Base-by-base conservation (phyloP, 1,139 yeast species). In the Yamadazyma atlantica region DNA sequence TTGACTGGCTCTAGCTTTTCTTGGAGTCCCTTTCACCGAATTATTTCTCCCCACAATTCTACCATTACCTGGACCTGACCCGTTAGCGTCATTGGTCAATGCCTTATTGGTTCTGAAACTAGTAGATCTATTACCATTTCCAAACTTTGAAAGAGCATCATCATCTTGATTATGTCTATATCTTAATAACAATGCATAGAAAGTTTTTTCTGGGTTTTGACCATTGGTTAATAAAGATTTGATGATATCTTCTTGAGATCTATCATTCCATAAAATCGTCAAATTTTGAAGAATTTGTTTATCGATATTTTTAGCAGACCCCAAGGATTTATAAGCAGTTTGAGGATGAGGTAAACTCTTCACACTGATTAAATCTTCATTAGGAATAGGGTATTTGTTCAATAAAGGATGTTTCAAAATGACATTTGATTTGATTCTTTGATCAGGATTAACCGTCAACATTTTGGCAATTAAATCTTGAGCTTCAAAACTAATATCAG, bases 321-420 rank as follows among this genome's bases (percentile, higher is more conserved):
- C 77, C 43, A 71, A 60, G 8, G 75, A 69, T 46, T 69, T 70
- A 54, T 68, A 62, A 32, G 76, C 82, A 12, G 84, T 78, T 54
- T 79, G 79, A 35, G 83, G 85, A 46, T 80, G 79, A 13, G 85
- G 85, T 46, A 79, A 68, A 36, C 80, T 71, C 49, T 75, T 68
- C 39, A 78, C 74, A 54, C 69, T 61, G 54, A 62, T 70, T 45
- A 71, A 66, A 51, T 72, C 78, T 48, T 72, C 77, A 50, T 67
- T 69, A 22, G 78, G 73, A 44, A 66, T 65, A 15, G 76, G 76
- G 49, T 85, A 83, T 60, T 82, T 84, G 45, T 61, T 65, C 44
- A 87, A 62, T 36, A 89, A 73, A 11, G 94, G 94, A 62, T 92
- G 97, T 31, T 67, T 67, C 39, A 89, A 69, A 15, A 95, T 87